These are phyloP conservation scores for Monosporascus sp. DNA, from an alignment of 2,329 filamentous ascomycete genomes.

Conservation along the genomic window DNA sequence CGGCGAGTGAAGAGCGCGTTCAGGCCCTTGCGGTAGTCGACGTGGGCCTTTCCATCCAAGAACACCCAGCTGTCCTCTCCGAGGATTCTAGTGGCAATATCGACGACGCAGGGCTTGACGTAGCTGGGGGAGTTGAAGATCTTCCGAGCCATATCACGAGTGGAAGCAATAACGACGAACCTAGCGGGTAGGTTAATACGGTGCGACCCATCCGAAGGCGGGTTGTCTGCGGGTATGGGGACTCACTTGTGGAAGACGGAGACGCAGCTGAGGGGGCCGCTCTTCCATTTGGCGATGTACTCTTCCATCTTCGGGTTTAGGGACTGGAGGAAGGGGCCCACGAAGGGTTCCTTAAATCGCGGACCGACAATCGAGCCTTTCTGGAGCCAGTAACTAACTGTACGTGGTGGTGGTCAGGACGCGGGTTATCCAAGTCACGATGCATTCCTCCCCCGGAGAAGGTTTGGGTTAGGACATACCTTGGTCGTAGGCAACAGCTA, in stretches of 20 bases:
- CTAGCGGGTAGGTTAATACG: constrained; percentile 36
- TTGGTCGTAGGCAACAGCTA: constrained; percentile 83
- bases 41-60: constrained; percentile 87
- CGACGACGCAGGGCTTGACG: constrained; percentile 95
- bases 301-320: constrained; percentile 86
- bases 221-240: not conserved
- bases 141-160: constrained; percentile 91
- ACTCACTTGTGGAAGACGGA: constrained; percentile 97
- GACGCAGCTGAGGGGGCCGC: constrained; percentile 88
- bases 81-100: constrained; percentile 88
- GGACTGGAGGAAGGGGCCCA: constrained; percentile 93
- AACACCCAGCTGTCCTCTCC: constrained; percentile 95
- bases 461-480: constrained; percentile 50
- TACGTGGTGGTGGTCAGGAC: constrained; percentile 11
- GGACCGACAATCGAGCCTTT: constrained; percentile 76
- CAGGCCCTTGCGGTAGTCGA: constrained; percentile 95
- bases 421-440: not conserved
- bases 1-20: constrained; percentile 91
- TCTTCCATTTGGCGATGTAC: constrained; percentile 89
- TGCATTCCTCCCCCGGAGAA: not conserved
- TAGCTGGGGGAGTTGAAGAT: constrained; percentile 90
- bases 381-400: constrained; percentile 69
- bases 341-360: constrained; percentile 72
- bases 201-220: constrained; percentile 3
- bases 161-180: constrained; percentile 95